Conservation (phyloP, 371 early-diverging fungal genomes). For the Basidiobolus meristosporus region DNA sequence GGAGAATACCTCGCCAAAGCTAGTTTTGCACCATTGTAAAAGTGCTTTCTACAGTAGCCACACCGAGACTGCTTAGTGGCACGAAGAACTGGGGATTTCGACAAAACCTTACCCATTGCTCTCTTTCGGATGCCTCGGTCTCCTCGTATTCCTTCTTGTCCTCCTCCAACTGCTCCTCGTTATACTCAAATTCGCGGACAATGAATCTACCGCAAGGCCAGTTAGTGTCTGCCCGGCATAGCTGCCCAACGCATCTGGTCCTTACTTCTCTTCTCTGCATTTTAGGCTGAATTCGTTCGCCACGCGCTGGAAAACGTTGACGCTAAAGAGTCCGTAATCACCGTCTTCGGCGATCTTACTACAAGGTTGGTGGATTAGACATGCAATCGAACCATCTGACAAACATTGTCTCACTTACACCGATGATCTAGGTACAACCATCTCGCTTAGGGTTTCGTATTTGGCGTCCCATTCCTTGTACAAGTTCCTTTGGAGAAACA, state of each 20-base stretch:
- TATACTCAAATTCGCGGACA: conserved; percentile 85
- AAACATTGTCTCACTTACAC: conserved; percentile 24
- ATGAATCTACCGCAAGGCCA: conserved; percentile 35
- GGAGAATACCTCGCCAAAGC: conserved; percentile 81
- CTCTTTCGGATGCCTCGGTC: conserved; percentile 50
- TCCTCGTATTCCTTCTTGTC: conserved; percentile 59
- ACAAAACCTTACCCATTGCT: conserved; percentile 48
- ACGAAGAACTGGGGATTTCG: neutral
- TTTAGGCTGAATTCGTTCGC: conserved; percentile 75
- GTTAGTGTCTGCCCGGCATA: neutral
- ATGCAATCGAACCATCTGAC: neutral
- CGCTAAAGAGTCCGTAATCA: conserved; percentile 80
- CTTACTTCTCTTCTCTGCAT: conserved; percentile 67
- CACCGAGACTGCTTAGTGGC: neutral
- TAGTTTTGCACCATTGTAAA: conserved; percentile 38
- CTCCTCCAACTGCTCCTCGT: conserved; percentile 48
- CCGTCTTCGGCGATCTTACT: conserved; percentile 79
- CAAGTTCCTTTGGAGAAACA: conserved; percentile 15
- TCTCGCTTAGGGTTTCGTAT: conserved; percentile 77
- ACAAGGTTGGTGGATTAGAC: neutral
- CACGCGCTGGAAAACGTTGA: conserved; percentile 75
- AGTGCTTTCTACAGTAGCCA: neutral
- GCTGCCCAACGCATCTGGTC: no score
- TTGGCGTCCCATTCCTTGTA: conserved; percentile 62
- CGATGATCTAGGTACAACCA: conserved; percentile 92